Conservation (phyloP, 352 stramenopile genomes). For the Globisporangium cylindrosporum region DNA sequence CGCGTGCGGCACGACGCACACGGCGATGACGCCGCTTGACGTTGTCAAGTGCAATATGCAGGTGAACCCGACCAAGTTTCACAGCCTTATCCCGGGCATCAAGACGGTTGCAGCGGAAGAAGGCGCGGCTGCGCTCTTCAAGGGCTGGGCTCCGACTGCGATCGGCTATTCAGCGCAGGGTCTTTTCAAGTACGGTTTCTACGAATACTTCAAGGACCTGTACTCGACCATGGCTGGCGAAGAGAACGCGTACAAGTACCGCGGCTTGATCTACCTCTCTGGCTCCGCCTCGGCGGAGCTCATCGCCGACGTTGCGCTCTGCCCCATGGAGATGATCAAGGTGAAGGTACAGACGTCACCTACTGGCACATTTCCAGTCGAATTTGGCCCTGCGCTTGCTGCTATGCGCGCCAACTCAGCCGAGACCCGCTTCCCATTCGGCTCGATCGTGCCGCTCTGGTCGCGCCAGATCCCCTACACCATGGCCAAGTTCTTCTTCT, state of each 20-base stretch:
- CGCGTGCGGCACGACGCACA: constrained; percentile 92
- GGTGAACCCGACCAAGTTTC: constrained; percentile 88
- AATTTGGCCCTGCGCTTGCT: constrained; percentile 82
- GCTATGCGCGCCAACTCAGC: constrained; percentile 88
- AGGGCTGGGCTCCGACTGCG: constrained; percentile 90
- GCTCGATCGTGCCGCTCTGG: constrained; percentile 88
- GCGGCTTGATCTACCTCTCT: constrained; percentile 88
- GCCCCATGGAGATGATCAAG: constrained; percentile 95
- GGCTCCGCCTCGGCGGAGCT: constrained; percentile 93
- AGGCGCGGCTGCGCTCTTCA: constrained; percentile 83
- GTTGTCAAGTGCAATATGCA: constrained; percentile 97
- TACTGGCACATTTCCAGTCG: constrained; percentile 84
- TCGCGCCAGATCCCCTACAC: constrained; percentile 98
- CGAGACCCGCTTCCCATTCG: constrained; percentile 90
- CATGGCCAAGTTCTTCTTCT: constrained; percentile 99
- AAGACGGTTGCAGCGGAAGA: constrained; percentile 88
- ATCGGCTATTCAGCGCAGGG: constrained; percentile 92
- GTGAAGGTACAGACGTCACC: constrained; percentile 92
- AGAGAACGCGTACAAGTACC: constrained; percentile 92
- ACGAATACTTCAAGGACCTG: constrained; percentile 95
- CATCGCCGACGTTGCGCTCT: constrained; percentile 93
- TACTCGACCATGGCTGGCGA: constrained; percentile 90
- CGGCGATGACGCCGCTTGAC: constrained; percentile 91
- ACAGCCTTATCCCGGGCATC: constrained; percentile 67
- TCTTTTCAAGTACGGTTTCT: constrained; percentile 93